Percentiles rank a stretch among this genome's conserved stretches.
Conservation (phyloP, 331 rosid genomes). For the Rosa hybrid region DNA sequence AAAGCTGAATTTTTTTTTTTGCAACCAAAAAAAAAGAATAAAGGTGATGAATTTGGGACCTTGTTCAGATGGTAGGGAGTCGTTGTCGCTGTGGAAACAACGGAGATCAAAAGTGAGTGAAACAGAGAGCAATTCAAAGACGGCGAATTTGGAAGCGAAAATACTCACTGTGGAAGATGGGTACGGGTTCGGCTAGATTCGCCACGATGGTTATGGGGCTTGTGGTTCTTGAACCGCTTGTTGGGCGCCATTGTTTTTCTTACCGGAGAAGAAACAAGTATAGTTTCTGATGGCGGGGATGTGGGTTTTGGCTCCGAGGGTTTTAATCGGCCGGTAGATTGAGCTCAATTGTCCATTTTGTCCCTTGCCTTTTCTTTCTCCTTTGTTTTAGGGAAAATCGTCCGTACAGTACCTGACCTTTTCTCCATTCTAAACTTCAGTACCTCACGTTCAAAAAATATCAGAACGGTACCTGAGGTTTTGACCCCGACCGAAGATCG, state of each 20-base stretch:
- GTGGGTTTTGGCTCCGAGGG: background rate
- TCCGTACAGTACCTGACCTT: no score
- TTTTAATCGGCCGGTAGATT: background rate
- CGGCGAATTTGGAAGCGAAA: background rate
- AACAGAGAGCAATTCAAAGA: background rate
- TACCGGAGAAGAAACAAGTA: background rate
- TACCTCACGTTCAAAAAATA: no score
- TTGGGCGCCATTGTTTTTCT: constrained; percentile 62
- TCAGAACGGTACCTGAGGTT: no score
- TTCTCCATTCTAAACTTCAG: no score
- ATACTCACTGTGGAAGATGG: constrained; percentile 41
- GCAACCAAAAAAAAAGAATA: no score
- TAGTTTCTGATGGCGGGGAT: background rate
- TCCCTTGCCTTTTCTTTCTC: background rate
- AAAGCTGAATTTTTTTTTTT: no score
- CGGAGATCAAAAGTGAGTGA: background rate
- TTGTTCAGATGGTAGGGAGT: constrained; percentile 50
- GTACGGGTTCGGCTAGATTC: constrained; percentile 56
- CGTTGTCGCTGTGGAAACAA: constrained; percentile 46
- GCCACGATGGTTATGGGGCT: constrained; percentile 37
- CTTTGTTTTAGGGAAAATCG: no score
- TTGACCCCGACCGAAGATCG: no score
- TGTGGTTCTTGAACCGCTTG: constrained; percentile 57
- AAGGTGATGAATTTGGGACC: constrained; percentile 41
- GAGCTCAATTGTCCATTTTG: background rate